Conservation (phyloP, 2,329 filamentous ascomycete species). For the Leptosphaerulina australis region DNA sequence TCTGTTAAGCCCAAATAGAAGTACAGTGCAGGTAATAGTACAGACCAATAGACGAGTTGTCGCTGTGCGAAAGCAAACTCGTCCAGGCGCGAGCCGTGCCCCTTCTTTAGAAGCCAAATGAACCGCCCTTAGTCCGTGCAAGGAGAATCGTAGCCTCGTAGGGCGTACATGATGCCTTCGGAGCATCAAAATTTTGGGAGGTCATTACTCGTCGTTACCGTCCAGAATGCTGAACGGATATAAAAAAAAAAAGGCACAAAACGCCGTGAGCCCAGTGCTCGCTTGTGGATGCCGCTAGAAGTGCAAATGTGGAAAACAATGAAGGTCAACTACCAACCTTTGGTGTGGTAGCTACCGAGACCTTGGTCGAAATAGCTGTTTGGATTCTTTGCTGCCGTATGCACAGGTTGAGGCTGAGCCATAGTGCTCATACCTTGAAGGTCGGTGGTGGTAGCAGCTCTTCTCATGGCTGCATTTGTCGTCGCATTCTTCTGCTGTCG, state of each 20-base stretch:
- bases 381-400: slow-evolving; percentile 62
- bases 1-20: slow-evolving; percentile 42
- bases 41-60: slow-evolving; percentile 40
- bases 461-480: slow-evolving; percentile 75
- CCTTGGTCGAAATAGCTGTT: slow-evolving; percentile 79
- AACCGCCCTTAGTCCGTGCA: slow-evolving; percentile 37
- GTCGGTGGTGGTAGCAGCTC: slow-evolving; percentile 69
- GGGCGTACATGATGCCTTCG: slow-evolving; percentile 41
- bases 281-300: slow-evolving; percentile 47
- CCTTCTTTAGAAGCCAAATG: slow-evolving; percentile 39
- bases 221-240: slow-evolving; percentile 22
- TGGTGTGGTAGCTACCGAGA: slow-evolving; percentile 81
- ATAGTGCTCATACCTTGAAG: slow-evolving; percentile 86
- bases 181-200: slow-evolving; percentile 45
- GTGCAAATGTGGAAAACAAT: slow-evolving; percentile 35
- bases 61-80: slow-evolving; percentile 19
- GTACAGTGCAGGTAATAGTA: slow-evolving; percentile 52
- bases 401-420: slow-evolving; percentile 54
- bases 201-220: slow-evolving; percentile 40
- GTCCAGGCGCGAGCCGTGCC: slow-evolving; percentile 48
- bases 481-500: slow-evolving; percentile 92
- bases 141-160: slow-evolving; percentile 50
- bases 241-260: slow-evolving; percentile 30
- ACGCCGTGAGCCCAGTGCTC: slow-evolving; percentile 43
- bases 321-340: slow-evolving; percentile 71